Evolutionary conservation across 2,329 filamentous ascomycete species (phyloP), one percentile per base, ranked within the genome.

Genomic region (Diatrype stigma): DNA sequence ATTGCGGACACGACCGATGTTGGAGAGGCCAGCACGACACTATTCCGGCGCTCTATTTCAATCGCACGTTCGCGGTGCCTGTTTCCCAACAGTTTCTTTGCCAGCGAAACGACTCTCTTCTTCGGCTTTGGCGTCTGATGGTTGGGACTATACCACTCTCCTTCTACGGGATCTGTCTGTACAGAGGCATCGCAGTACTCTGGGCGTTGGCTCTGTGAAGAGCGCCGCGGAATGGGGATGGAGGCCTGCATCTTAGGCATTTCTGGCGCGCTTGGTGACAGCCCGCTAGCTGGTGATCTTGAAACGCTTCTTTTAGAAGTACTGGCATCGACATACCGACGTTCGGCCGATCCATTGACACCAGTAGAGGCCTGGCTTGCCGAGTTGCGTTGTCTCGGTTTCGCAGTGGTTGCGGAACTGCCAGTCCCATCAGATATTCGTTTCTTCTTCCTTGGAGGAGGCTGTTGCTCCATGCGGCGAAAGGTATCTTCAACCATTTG

Each of bases 401-500:
- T 77, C 2, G 68, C 63, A 0, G 69, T 67, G 6, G 61, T 61
- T 1, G 30, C 57, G 34, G 64, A 63, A 10, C 53, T 57, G 1
- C 56, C 60, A 3, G 70, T 73, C 5, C 80, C 80, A 56, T 85
- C 82, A 0, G 82, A 85, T 2, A 71, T 67, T 7, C 82, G 76
- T 63, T 86, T 86, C 70, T 85, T 84, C 66, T 86, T 86, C 28
- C 77, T 75, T 0, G 74, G 72, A 1, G 79, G 79, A 52, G 76
- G 71, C 51, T 81, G 78, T 61, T 79, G 79, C 59, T 82, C 82
- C 77, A 84, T 82, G 21, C 76, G 81, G 50, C 81, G 76, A 63
- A 87, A 81, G 2, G 80, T 74, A 52, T 85, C 81, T 57, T 87
- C 84, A 0, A 85, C 76, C 77, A 83, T 83, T 19, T 81, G 79